phyloP scores from a whole-genome alignment of 2,329 filamentous ascomycete genomes.

The Colletotrichum sp. region DNA sequence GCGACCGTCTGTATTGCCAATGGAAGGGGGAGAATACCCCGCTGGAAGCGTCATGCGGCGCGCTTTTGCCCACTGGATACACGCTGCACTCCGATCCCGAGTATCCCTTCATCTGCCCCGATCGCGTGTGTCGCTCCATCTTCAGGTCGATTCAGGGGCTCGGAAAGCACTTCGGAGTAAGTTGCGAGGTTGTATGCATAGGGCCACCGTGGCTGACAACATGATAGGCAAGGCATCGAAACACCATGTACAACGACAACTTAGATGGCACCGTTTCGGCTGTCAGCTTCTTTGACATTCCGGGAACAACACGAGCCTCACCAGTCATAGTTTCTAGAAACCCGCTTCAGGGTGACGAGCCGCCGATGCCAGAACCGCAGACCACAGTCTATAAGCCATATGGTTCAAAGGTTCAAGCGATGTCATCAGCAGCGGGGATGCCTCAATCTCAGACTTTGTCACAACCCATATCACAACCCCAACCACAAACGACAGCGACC shows the following conservation, averaged over 20 bases:
- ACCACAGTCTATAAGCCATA: neutral
- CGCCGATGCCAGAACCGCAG: constrained; percentile 20
- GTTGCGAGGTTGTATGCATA: neutral
- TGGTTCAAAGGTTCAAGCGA: neutral
- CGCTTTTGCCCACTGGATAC: constrained; percentile 37
- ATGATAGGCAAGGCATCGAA: constrained; percentile 23
- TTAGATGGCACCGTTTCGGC: constrained; percentile 42
- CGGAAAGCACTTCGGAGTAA: constrained; percentile 26
- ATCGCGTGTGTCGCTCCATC: constrained; percentile 38
- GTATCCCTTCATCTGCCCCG: constrained; percentile 38
- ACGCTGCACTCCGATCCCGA: constrained; percentile 25
- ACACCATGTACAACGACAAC: constrained; percentile 41
- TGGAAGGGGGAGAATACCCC: neutral
- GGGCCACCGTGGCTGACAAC: neutral
- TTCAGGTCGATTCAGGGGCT: constrained; percentile 25
- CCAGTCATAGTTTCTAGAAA: constrained; percentile 29
- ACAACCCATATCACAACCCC: neutral
- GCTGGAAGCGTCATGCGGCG: constrained; percentile 26
- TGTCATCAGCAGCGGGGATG: neutral
- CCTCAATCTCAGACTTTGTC: neutral
- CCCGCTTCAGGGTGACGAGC: constrained; percentile 22
- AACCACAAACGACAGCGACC: neutral
- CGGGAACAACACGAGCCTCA: neutral
- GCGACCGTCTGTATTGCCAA: neutral
- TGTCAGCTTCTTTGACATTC: constrained; percentile 21